Evolutionary conservation across 768 basidiomycete species (phyloP).

Genomic region (Trametes coccinea): DNA sequence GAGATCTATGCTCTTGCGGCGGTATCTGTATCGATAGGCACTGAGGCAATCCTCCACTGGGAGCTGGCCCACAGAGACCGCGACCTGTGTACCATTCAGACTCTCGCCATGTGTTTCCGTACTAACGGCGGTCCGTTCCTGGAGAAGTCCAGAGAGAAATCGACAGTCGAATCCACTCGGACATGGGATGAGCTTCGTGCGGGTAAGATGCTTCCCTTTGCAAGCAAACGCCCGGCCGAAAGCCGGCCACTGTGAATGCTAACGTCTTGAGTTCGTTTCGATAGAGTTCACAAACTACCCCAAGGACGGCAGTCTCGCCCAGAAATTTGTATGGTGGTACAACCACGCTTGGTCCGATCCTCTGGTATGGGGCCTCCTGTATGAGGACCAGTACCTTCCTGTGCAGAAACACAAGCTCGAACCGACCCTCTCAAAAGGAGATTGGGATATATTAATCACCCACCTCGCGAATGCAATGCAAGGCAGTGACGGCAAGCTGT

Average conservation of each 20-base stretch:
- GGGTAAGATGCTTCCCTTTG: no score
- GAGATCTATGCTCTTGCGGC: not conserved
- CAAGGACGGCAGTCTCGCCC: not conserved
- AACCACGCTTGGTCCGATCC: constrained; percentile 2
- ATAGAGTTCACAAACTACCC: not conserved
- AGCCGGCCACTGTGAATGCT: not conserved
- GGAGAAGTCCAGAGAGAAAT: no score
- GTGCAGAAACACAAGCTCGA: not conserved
- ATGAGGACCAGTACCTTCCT: not conserved
- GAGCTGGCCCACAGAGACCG: not conserved
- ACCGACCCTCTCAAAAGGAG: not conserved
- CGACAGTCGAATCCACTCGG: no score
- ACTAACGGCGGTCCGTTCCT: no score
- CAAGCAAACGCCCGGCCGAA: no score
- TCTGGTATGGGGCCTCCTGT: not conserved
- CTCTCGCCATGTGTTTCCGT: no score
- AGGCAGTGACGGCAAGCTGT: not conserved
- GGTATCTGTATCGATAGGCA: not conserved
- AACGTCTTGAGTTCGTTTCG: not conserved
- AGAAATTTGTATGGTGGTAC: not conserved
- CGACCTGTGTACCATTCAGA: not conserved
- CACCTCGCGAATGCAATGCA: not conserved
- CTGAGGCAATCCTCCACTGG: not conserved
- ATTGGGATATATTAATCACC: not conserved
- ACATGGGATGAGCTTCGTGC: no score